phyloP scores from a whole-genome alignment of 768 basidiomycete species.

The Tricholoma furcatifolium region DNA sequence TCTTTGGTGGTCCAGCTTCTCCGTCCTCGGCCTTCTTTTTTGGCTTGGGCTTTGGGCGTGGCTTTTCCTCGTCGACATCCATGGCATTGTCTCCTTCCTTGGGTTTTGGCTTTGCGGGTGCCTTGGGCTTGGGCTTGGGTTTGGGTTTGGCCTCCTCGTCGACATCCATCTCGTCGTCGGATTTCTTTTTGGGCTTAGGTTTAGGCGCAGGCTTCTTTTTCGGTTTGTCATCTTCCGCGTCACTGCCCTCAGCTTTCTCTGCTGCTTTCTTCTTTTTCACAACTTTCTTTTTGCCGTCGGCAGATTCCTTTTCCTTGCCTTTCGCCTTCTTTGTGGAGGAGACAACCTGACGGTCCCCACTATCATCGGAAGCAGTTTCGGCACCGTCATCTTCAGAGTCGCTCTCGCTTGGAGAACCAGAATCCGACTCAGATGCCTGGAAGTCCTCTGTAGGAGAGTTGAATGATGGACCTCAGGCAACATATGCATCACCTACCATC shows the following conservation, averaged over 20 bases:
- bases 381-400: conserved; percentile 71
- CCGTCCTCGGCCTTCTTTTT: conserved; percentile 38
- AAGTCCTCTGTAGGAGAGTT: conserved; percentile 71
- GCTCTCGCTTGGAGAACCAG: conserved; percentile 80
- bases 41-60: conserved; percentile 43
- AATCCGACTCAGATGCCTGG: conserved; percentile 79
- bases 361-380: conserved; percentile 81
- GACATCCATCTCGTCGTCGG: conserved; percentile 46
- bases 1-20: conserved; percentile 63
- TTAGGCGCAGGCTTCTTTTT: conserved; percentile 44
- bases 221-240: conserved; percentile 47
- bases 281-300: conserved; percentile 32
- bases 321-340: conserved; percentile 43
- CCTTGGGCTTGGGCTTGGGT: conserved; percentile 36
- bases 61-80: conserved; percentile 43
- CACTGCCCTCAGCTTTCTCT: conserved; percentile 44
- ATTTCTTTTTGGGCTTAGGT: conserved; percentile 44
- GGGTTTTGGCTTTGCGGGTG: conserved; percentile 34
- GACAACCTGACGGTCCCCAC: conserved; percentile 69
- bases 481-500: conserved; percentile 44
- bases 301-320: conserved; percentile 42
- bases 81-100: conserved; percentile 38
- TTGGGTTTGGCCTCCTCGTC: conserved; percentile 35
- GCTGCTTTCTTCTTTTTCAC: conserved; percentile 44
- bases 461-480: conserved; percentile 4